Base-by-base conservation (phyloP, 495 filamentous ascomycete genomes). In the Penicillium paxilli region DNA sequence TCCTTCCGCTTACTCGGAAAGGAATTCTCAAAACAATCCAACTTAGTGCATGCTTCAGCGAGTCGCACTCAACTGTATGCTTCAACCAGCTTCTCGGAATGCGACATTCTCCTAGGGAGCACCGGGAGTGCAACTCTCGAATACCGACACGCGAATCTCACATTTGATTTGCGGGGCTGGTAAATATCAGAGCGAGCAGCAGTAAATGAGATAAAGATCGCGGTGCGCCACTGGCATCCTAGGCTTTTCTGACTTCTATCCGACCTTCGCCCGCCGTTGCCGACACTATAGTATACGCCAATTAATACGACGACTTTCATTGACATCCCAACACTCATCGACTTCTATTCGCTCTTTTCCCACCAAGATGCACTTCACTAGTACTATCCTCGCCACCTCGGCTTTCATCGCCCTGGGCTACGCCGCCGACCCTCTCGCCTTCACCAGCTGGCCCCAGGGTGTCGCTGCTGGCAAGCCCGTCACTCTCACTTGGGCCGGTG, bases 401-500 rank as follows among this genome's bases (percentile, higher is more conserved):
- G 68, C 67, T 33, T 21, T 67, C 23, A 5, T 67, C 28, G 41
- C 59, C 23, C 22, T 67, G 41, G 59, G 56, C n/a, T 50, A 59
- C 33, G 51, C 75, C 16, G 69, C 71, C 17, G 59, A 72, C 24
- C 59, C 63, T 22, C 46, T 79, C 20, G 58, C 72, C 11, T 80
- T 80, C 62, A 78, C 75, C 11, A 59, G 66, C 19, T 74, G 71
- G 64, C 79, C 79, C 6, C 52, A 61, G 12, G 63, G 63, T 26
- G 56, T 80, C 40, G 40, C 62, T 12, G 66, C 76, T 26, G 77
- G 76, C 24, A 61, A 72, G 52, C 62, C 72, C 10, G 63, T 72
- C 10, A 74, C 62, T 7, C 47, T 81, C 2, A 67, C 59, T 42
- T 81, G 79, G 79, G 55, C 49, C 1, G 74, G 77, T 47, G 74